Evolutionary conservation across 345 rosid genomes (phyloP).

Genomic region (Nephelium lappaceum): DNA sequence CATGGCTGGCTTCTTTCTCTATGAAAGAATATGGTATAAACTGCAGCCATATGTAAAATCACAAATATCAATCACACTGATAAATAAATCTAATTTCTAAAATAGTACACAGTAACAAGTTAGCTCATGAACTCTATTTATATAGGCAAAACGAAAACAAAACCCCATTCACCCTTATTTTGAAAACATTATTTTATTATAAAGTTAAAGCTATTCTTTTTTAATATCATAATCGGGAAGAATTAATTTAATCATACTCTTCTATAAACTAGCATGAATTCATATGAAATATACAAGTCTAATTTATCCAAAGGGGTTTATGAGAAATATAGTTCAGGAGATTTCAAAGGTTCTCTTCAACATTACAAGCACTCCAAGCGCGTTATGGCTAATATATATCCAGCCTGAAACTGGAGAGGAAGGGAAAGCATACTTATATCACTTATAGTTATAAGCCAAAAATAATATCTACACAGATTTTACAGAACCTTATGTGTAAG

Average conservation of each 20-base stretch:
- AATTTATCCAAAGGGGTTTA: neutral
- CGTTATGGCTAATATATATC: neutral
- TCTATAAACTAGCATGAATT: neutral
- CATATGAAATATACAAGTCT: neutral
- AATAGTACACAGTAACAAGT: neutral
- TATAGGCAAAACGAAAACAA: neutral
- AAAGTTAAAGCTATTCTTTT: neutral
- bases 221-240: neutral
- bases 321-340: neutral
- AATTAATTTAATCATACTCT: neutral
- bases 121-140: neutral
- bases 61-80: slow-evolving; percentile 8
- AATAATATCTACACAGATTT: neutral
- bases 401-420: neutral
- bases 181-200: neutral
- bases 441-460: neutral
- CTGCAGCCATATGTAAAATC: slow-evolving; percentile 40
- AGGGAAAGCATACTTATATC: neutral
- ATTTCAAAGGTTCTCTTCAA: neutral
- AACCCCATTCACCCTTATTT: neutral
- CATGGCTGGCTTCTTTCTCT: slow-evolving; percentile 97
- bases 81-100: neutral
- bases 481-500: neutral
- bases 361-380: neutral
- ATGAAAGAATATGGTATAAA: slow-evolving; percentile 95